phyloP scores from a whole-genome alignment of 768 basidiomycete genomes.

The Udeniomyces megalosporus region DNA sequence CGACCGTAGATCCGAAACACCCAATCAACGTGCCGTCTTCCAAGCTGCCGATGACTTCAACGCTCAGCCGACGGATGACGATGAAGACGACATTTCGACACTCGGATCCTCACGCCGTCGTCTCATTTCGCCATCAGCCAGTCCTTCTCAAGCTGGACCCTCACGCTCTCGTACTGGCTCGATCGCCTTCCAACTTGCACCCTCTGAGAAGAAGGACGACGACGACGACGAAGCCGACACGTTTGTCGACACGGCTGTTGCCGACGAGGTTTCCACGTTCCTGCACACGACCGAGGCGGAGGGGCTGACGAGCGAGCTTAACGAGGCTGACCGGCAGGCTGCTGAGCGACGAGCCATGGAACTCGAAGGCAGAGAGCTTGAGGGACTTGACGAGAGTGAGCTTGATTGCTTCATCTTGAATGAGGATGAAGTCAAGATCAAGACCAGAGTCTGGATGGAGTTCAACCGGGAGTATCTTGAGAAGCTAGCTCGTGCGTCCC shows the following conservation, averaged over 20 bases:
- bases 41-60: constrained; percentile 6
- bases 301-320: constrained; percentile 37
- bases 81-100: background rate
- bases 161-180: background rate
- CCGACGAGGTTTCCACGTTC: constrained; percentile 53
- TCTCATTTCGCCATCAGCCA: background rate
- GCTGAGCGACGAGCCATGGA: constrained; percentile 3
- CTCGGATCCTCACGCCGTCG: background rate
- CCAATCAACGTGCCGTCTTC: constrained; percentile 2
- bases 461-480: constrained; percentile 81
- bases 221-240: constrained; percentile 39
- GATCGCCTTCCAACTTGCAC: background rate
- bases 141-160: background rate
- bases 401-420: constrained; percentile 57
- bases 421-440: constrained; percentile 66
- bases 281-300: constrained; percentile 45
- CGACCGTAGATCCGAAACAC: background rate
- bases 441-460: constrained; percentile 87
- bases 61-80: constrained; percentile 21
- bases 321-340: constrained; percentile 49
- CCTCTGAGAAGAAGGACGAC: background rate
- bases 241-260: constrained; percentile 45
- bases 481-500: constrained; percentile 49
- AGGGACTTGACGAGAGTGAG: constrained; percentile 79
- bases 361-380: constrained; percentile 44